These are phyloP conservation scores for Zostera marina DNA, from an alignment of 116 monocot genomes.

Conservation along the genomic window DNA sequence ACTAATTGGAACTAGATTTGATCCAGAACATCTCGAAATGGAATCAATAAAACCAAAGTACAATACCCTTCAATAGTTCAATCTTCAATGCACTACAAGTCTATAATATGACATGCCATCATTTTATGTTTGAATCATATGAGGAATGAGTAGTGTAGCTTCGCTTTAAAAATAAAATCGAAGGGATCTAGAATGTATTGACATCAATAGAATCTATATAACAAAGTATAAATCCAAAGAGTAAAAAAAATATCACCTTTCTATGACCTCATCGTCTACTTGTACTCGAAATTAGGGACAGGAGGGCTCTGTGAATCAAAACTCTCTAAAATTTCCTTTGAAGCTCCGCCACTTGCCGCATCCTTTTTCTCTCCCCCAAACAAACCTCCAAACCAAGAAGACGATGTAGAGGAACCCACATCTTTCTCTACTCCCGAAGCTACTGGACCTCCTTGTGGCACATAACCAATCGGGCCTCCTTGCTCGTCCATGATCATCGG, in stretches of 20 bases:
- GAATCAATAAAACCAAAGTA: too few relatives aligned
- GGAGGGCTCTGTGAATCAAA: slow-evolving; percentile 43
- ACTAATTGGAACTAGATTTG: too few relatives aligned
- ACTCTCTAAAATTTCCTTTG: slow-evolving; percentile 40
- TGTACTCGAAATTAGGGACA: slow-evolving; percentile 40
- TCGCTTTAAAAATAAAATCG: too few relatives aligned
- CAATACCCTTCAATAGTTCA: too few relatives aligned
- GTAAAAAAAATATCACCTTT: background rate
- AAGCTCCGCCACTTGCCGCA: background rate
- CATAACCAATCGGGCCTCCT: slow-evolving; percentile 8
- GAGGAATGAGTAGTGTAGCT: too few relatives aligned
- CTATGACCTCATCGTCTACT: slow-evolving; percentile 11
- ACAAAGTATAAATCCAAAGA: too few relatives aligned
- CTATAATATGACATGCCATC: too few relatives aligned
- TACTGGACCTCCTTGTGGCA: slow-evolving; percentile 8
- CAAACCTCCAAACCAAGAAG: slow-evolving; percentile 44
- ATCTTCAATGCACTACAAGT: too few relatives aligned
- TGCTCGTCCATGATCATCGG: slow-evolving; percentile 12
- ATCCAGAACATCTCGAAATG: too few relatives aligned
- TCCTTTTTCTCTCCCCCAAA: slow-evolving; percentile 36
- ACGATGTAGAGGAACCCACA: slow-evolving; percentile 3
- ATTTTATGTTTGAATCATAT: too few relatives aligned
- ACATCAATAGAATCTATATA: too few relatives aligned
- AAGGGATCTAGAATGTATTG: too few relatives aligned
- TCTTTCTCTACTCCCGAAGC: background rate